Base-by-base conservation (phyloP, 2,329 filamentous ascomycete genomes). In the Exophiala sideris region DNA sequence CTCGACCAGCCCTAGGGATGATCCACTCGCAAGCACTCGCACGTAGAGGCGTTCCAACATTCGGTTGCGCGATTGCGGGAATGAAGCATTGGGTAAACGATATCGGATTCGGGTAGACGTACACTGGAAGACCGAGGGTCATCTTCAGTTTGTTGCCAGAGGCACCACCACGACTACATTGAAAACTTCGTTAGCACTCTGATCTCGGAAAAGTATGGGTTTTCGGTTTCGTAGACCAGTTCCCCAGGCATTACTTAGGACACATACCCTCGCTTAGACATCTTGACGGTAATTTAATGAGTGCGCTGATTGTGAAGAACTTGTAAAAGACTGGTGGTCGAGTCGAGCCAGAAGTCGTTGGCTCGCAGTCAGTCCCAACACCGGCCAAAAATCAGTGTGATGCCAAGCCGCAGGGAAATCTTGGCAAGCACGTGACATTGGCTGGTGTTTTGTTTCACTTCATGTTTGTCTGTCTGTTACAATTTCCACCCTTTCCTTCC, bases 71-170 rank as follows among this genome's bases (percentile, higher is more conserved):
- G 7, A 10, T 14, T 12, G 5, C 21, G 56, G 40, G 12, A 16
- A 45, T 33, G 35, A 48, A 48, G 51, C 34, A 20, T 39, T 45
- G 40, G 24, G 33, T 12, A n/a, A 34, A 36, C 9, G 38, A 11
- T 20, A 50, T 57, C 52, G 45, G 48, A 48, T 46, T 50, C 32
- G 56, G 50, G 45, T 36, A 62, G 72, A 89, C 91, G 78, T 95
- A 96, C 91, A 96, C 91, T 80, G 94, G 94, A 73, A 99, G 91
- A 96, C 90, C 94, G 80, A 99, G 90, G 78, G 94, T 96, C 94
- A 99, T 99, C 89, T 96, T 97, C 73, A 97, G 89, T 89, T 99
- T 99, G 89, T 95, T 95, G 86, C 94, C 94, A 74, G 91, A 88
- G 84, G 90, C 88, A 88, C 88, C 89, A 85, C 90, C 81, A 72